A percentile compares a stretch with the other conserved stretches of the same genome.
These are phyloP conservation scores for Candida ulmi DNA, from an alignment of 805 yeast species.

Conservation along the genomic window DNA sequence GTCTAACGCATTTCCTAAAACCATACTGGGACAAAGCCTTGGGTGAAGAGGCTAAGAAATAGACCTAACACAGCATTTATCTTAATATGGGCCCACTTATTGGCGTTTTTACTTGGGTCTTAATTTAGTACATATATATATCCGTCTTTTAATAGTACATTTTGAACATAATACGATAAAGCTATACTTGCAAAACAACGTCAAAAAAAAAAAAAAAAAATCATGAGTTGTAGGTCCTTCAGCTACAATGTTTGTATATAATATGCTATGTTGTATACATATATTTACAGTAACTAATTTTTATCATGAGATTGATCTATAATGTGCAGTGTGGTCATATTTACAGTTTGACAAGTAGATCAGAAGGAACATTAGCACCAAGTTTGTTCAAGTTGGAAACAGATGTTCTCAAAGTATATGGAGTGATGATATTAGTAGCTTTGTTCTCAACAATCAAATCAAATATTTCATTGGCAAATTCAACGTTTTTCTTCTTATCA, in stretches of 20 bases:
- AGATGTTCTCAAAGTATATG: slow-evolving; percentile 2
- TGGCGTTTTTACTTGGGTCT: too few relatives aligned
- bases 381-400: slow-evolving; percentile 5
- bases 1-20: slow-evolving; percentile 61
- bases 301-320: too few relatives aligned
- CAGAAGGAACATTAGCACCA: slow-evolving; percentile 15
- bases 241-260: too few relatives aligned
- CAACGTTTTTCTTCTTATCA: slow-evolving; percentile 8
- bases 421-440: slow-evolving; percentile 3
- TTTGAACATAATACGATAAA: too few relatives aligned
- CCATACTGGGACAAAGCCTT: slow-evolving; percentile 68
- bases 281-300: not conserved
- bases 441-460: slow-evolving; percentile 7
- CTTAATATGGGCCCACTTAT: too few relatives aligned
- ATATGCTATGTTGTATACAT: not conserved
- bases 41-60: slow-evolving; percentile 33
- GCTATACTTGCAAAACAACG: too few relatives aligned
- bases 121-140: too few relatives aligned
- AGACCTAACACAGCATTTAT: slow-evolving; percentile 15
- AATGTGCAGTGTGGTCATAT: not conserved
- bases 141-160: too few relatives aligned
- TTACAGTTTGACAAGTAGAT: slow-evolving; percentile 7
- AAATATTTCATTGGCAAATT: slow-evolving; percentile 16
- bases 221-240: too few relatives aligned
- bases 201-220: too few relatives aligned